Evolutionary conservation across 805 yeast genomes (phyloP).

Genomic region (Candida nanaspora): DNA sequence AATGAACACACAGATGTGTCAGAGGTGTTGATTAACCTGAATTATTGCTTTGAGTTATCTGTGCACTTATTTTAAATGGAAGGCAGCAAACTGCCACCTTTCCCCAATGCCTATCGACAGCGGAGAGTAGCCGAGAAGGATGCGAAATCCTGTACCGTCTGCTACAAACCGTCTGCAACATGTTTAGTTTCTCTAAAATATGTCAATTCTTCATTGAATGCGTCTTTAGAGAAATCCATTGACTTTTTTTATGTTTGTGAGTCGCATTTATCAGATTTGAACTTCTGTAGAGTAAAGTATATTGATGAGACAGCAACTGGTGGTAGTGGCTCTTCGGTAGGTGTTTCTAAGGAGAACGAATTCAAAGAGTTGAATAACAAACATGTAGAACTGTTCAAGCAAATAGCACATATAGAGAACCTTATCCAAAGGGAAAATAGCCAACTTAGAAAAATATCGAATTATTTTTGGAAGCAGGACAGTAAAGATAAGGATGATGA

Average conservation of each 20-base stretch:
- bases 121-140: conserved; percentile 35
- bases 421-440: conserved; percentile 13
- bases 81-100: conserved; percentile 11
- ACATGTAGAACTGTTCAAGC: conserved; percentile 19
- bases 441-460: conserved; percentile 18
- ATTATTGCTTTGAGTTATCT: no score
- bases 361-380: conserved; percentile 16
- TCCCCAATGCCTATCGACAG: conserved; percentile 27
- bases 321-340: conserved; percentile 6
- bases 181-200: conserved; percentile 36
- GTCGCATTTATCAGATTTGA: conserved; percentile 37
- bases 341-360: conserved; percentile 15
- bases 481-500: conserved; percentile 6
- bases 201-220: conserved; percentile 10
- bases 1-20: no score
- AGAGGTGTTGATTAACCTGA: no score
- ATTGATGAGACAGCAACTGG: conserved; percentile 23
- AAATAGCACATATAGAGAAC: conserved; percentile 30
- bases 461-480: conserved; percentile 16
- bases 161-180: conserved; percentile 40
- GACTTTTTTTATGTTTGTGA: conserved; percentile 51
- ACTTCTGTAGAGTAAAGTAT: conserved; percentile 32
- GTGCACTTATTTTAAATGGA: no score
- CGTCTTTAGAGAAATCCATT: conserved; percentile 30
- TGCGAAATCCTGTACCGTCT: conserved; percentile 39